Evolutionary conservation across 2,329 filamentous ascomycete species (phyloP), one percentile per base, ranked within the genome.

Genomic region (Hypoxylon sp.): DNA sequence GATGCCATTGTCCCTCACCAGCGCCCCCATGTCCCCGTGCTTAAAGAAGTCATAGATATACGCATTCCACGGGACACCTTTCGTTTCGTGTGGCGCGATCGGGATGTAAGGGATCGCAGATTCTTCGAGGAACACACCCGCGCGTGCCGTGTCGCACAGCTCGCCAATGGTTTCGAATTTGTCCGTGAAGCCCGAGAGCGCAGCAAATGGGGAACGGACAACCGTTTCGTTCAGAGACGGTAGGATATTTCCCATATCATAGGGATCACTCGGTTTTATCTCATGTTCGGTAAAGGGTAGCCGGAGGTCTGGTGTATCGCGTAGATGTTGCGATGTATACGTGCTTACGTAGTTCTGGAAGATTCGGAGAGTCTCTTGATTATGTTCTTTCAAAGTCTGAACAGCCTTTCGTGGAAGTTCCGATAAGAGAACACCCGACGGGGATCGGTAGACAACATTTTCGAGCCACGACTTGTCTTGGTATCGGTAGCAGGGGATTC

Each of bases 41-140:
- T 84, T 88, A 76, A 83, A 91, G 70, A 91, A 93, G 67, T 92
- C 87, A 52, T 87, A 83, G 0, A 92, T 71, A 63, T 89, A 89
- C 0, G 84, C 83, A 58, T 90, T 90, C 52, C 84, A 75, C 0
- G 79, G 80, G 8, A 69, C 66, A 6, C 52, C 69, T 55, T 48
- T 40, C 2, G 77, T 74, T 43, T 87, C 81, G 17, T 83, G 73
- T 0, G 82, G 81, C 59, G 80, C 80, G 7, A 90, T 71, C 4
- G 78, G 77, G 3, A 91, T 76, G 64, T 88, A 82, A 0, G 89
- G 89, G 16, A 93, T 82, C 1, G 87, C 84, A 0, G 86, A 79
- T 63, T 89, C 81, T 62, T 93, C 89, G 0, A 93, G 78, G 72
- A 90, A 91, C 1, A 93, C 82, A 0, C 83, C 88, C 5, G 76